Evolutionary conservation across 495 filamentous ascomycete genomes (phyloP).

Genomic region (Penicillium chermesinum): DNA sequence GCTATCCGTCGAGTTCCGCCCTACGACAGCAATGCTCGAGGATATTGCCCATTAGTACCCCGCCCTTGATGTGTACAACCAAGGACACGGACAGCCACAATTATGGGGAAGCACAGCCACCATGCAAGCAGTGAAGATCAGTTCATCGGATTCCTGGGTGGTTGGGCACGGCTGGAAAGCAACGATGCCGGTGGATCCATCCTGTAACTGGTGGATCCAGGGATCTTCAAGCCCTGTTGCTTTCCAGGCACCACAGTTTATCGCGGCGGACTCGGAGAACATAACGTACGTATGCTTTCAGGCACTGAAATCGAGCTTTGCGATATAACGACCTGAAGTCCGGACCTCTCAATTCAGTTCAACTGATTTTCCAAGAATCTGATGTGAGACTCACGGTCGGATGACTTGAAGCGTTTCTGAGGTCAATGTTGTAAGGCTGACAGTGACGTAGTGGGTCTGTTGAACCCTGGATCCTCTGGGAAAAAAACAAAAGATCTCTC

Average conservation of each 20-base stretch:
- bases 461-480: background rate
- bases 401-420: background rate
- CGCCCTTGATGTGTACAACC: too few species aligned
- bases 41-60: too few species aligned
- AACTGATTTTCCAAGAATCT: background rate
- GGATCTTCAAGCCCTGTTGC: slow-evolving; percentile 2
- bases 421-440: background rate
- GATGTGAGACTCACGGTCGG: background rate
- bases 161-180: too few species aligned
- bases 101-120: background rate
- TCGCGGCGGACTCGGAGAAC: background rate
- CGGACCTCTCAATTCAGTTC: background rate
- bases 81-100: background rate
- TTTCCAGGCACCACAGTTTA: background rate
- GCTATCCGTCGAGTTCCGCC: too few species aligned
- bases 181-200: too few species aligned
- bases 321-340: background rate
- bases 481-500: slow-evolving; percentile 6
- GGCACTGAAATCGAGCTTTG: background rate
- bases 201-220: background rate
- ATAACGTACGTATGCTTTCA: background rate
- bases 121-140: background rate
- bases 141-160: too few species aligned
- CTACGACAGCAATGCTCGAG: too few species aligned
- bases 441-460: background rate